Conservation (phyloP, 169 alveolate genomes). For the Amoebophrya sp. region DNA sequence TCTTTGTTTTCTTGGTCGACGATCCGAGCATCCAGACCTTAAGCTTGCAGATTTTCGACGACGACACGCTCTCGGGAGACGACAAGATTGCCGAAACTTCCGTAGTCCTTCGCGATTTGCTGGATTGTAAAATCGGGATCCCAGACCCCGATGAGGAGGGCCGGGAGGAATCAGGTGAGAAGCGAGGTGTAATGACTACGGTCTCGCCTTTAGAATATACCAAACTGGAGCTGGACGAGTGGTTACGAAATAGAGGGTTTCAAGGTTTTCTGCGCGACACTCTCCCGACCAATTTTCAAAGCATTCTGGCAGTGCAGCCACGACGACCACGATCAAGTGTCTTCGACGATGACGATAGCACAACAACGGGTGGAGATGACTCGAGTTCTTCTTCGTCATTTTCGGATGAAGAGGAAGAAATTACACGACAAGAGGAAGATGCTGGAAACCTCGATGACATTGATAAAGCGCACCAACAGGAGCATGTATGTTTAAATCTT, state of each 20-base stretch:
- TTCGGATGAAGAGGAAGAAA: neutral
- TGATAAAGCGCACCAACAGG: too few species aligned
- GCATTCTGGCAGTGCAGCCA: neutral
- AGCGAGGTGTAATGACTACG: too few species aligned
- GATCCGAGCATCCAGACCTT: neutral
- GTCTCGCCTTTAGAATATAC: neutral
- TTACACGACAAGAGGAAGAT: too few species aligned
- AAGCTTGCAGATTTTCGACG: neutral
- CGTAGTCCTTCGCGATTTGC: neutral
- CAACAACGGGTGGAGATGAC: too few species aligned
- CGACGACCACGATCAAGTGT: neutral
- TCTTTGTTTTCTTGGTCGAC: neutral
- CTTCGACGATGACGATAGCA: too few species aligned
- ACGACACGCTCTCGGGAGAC: conserved; percentile 18
- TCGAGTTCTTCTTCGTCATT: too few species aligned
- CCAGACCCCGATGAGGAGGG: neutral
- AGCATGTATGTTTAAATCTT: too few species aligned
- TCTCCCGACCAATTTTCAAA: too few species aligned
- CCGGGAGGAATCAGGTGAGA: neutral
- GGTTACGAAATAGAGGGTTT: neutral
- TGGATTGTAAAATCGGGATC: too few species aligned
- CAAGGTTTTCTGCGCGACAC: neutral
- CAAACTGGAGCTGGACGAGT: neutral
- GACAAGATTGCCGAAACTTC: neutral
- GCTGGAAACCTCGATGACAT: too few species aligned